Percentiles rank a stretch among this genome's conserved stretches.
phyloP scores from a whole-genome alignment of 441 rosid species.

The Rhodomyrtus psidioides region DNA sequence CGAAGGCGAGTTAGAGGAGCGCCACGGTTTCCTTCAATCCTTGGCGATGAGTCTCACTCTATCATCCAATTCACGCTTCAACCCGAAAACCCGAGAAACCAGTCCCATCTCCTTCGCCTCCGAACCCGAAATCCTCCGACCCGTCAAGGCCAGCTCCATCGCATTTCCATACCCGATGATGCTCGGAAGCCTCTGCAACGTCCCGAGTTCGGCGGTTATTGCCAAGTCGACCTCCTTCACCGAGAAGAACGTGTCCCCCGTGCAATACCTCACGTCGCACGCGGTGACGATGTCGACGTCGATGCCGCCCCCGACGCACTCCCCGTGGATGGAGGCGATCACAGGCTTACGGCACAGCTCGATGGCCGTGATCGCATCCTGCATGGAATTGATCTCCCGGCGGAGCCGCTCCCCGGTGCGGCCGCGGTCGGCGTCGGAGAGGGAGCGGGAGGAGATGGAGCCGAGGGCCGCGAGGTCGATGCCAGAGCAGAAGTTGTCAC shows the following conservation, averaged over 20 bases:
- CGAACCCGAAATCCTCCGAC: constrained; percentile 43
- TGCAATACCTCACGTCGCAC: constrained; percentile 66
- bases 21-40: constrained; percentile 20
- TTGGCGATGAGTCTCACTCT: constrained; percentile 46
- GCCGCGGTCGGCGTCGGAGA: neutral
- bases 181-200: constrained; percentile 66
- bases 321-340: constrained; percentile 59
- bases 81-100: constrained; percentile 56
- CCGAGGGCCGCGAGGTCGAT: constrained; percentile 48
- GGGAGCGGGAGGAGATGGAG: neutral
- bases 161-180: constrained; percentile 71
- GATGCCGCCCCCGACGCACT: constrained; percentile 65
- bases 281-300: constrained; percentile 65
- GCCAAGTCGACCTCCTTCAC: constrained; percentile 81
- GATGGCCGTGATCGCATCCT: constrained; percentile 59
- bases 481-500: constrained; percentile 75
- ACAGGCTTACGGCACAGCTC: too few relatives aligned
- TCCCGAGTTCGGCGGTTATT: constrained; percentile 78
- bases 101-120: constrained; percentile 75
- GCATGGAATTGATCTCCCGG: constrained; percentile 37
- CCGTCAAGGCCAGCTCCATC: constrained; percentile 72
- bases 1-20: too few relatives aligned
- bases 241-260: constrained; percentile 50
- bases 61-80: constrained; percentile 42
- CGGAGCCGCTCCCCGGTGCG: neutral